A percentile compares a stretch with the other conserved stretches of the same genome.
Conservation (phyloP, 106 monocot genomes). For the Dioscorea dumetorum region DNA sequence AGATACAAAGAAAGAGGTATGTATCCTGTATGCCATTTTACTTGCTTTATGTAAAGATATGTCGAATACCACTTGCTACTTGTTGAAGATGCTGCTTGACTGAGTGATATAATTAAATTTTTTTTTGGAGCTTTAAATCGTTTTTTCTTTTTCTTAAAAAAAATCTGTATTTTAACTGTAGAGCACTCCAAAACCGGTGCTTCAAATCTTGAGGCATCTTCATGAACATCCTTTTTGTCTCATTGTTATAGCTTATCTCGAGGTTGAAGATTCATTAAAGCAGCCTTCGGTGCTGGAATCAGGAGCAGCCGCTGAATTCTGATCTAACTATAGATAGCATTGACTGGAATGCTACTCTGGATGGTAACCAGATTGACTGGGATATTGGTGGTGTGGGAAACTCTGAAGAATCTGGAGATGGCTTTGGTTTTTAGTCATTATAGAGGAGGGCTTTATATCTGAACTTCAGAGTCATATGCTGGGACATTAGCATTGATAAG, state of each 20-base stretch:
- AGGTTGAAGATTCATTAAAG: conserved; percentile 44
- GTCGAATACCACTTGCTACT: not conserved
- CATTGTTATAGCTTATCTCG: conserved; percentile 47
- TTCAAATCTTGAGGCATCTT: conserved; percentile 64
- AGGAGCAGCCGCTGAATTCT: conserved; percentile 20
- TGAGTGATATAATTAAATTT: too few species aligned
- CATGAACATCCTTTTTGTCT: conserved; percentile 61
- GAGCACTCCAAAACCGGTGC: conserved; percentile 39
- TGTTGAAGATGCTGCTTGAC: too few species aligned
- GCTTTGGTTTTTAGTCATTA: conserved; percentile 60
- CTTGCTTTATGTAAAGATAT: not conserved
- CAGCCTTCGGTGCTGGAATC: conserved; percentile 15
- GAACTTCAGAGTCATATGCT: conserved; percentile 54
- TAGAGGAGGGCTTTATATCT: conserved; percentile 20
- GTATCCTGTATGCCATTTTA: not conserved
- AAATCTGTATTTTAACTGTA: conserved; percentile 21
- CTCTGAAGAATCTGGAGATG: conserved; percentile 45
- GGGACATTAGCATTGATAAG: conserved; percentile 85
- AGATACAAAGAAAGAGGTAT: conserved; percentile 69
- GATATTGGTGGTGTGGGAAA: conserved; percentile 54
- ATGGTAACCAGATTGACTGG: conserved; percentile 88
- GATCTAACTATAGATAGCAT: conserved; percentile 36
- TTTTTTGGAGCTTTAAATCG: too few species aligned
- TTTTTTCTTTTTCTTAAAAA: not conserved
- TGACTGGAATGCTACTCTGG: conserved; percentile 84